Evolutionary conservation across 2,329 filamentous ascomycete species (phyloP).

Genomic region (Podosphaera leucotricha): DNA sequence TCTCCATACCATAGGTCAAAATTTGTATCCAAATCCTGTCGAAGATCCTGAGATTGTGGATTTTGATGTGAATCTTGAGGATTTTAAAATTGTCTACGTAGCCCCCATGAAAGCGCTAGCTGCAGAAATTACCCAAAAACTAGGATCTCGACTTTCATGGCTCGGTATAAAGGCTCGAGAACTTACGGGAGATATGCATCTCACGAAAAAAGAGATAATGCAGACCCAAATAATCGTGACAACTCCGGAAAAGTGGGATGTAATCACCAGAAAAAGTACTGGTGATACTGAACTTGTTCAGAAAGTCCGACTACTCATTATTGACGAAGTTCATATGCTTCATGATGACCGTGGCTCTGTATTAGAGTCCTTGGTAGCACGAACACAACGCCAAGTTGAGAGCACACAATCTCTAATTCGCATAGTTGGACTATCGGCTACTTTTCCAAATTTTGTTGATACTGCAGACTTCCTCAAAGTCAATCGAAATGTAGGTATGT

Average conservation of each 20-base stretch:
- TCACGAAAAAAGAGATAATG: slow-evolving; percentile 88
- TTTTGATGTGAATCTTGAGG: slow-evolving; percentile 60
- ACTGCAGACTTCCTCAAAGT: slow-evolving; percentile 94
- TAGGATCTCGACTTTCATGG: slow-evolving; percentile 81
- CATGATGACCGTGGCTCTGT: slow-evolving; percentile 94
- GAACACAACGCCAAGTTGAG: slow-evolving; percentile 89
- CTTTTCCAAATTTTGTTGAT: slow-evolving; percentile 86
- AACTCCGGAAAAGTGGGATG: slow-evolving; percentile 98
- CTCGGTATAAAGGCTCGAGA: slow-evolving; percentile 79
- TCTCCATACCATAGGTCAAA: slow-evolving; percentile 70
- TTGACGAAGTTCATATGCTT: slow-evolving; percentile 98
- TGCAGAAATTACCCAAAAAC: slow-evolving; percentile 85
- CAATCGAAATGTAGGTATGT: slow-evolving; percentile 75
- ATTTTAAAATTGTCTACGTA: slow-evolving; percentile 97
- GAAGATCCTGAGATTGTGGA: slow-evolving; percentile 51
- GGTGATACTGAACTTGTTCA: slow-evolving; percentile 95
- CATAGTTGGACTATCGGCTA: slow-evolving; percentile 86
- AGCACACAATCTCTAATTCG: slow-evolving; percentile 94
- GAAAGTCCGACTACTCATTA: slow-evolving; percentile 86
- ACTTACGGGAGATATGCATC: slow-evolving; percentile 94
- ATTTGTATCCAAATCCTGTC: slow-evolving; percentile 55
- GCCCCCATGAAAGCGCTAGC: slow-evolving; percentile 97
- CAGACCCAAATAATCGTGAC: slow-evolving; percentile 97
- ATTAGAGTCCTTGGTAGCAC: slow-evolving; percentile 80
- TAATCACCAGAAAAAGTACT: slow-evolving; percentile 88